These are phyloP conservation scores for Crithidia expoeki DNA, from an alignment of 208 protist genomes.

Conservation along the genomic window DNA sequence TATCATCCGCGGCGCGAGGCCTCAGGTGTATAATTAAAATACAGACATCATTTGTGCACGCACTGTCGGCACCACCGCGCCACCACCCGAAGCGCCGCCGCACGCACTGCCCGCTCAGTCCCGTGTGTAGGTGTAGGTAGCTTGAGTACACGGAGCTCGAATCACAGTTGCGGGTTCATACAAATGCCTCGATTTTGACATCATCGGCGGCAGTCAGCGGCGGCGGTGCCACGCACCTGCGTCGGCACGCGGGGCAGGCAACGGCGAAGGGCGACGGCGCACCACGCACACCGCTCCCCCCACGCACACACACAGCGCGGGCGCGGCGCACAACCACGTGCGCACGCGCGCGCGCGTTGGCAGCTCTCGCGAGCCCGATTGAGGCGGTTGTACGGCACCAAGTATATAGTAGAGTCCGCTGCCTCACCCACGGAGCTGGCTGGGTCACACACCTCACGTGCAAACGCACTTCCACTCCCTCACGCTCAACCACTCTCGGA, in stretches of 20 bases:
- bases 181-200: conserved; percentile 26
- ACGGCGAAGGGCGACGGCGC: no score
- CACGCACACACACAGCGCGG: neutral
- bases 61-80: no score
- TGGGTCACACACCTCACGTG: neutral
- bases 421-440: conserved; percentile 12
- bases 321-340: neutral
- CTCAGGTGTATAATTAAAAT: no score
- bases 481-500: no score
- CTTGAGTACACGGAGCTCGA: conserved; percentile 24
- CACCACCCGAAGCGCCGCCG: neutral
- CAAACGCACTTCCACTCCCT: neutral
- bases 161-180: conserved; percentile 26
- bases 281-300: neutral
- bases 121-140: conserved; percentile 26
- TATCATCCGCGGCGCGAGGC: no score
- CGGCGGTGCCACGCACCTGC: neutral
- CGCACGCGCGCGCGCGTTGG: conserved; percentile 7
- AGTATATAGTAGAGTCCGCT: conserved; percentile 12
- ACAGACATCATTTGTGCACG: no score
- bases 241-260: neutral
- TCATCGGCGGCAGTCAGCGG: neutral
- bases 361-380: conserved; percentile 20
- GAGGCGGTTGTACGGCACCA: conserved; percentile 16
- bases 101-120: conserved; percentile 9